Percentiles rank a stretch among this genome's conserved stretches.
Conservation (phyloP, 257 asterid genomes). For the Fraxinus quadrangulata region DNA sequence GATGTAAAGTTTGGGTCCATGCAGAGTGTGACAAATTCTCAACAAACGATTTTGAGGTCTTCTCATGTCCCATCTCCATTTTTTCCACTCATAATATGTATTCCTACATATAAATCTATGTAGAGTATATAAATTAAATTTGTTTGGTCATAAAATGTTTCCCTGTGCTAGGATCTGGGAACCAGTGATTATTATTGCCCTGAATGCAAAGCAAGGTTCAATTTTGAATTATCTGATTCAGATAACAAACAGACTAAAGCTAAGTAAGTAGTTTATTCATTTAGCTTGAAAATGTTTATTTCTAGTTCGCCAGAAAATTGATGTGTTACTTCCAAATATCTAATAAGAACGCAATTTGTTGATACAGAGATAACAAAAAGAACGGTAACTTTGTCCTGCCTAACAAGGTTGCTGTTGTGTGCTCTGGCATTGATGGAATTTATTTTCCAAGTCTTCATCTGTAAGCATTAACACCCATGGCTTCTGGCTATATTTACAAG, state of each 20-base stretch:
- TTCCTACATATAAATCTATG: too few species aligned
- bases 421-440: conserved; percentile 89
- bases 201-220: conserved; percentile 95
- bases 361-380: conserved; percentile 67
- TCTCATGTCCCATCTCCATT: conserved; percentile 17
- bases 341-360: background rate
- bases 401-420: conserved; percentile 75
- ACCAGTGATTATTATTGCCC: conserved; percentile 84
- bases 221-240: conserved; percentile 94
- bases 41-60: conserved; percentile 59
- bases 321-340: too few species aligned
- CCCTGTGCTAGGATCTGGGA: conserved; percentile 61
- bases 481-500: conserved; percentile 7
- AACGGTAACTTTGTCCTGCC: conserved; percentile 58
- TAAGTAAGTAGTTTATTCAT: conserved; percentile 50
- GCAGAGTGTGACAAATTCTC: conserved; percentile 90
- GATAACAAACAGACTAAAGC: conserved; percentile 59
- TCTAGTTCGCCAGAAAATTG: too few species aligned
- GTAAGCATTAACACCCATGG: conserved; percentile 52
- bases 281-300: conserved; percentile 2
- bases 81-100: conserved; percentile 17
- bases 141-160: conserved; percentile 18
- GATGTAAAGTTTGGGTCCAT: conserved; percentile 97
- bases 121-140: too few species aligned
- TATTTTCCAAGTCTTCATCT: conserved; percentile 93